Evolutionary conservation across 2,329 filamentous ascomycete species (phyloP).

Genomic region (Aureobasidium sp.): DNA sequence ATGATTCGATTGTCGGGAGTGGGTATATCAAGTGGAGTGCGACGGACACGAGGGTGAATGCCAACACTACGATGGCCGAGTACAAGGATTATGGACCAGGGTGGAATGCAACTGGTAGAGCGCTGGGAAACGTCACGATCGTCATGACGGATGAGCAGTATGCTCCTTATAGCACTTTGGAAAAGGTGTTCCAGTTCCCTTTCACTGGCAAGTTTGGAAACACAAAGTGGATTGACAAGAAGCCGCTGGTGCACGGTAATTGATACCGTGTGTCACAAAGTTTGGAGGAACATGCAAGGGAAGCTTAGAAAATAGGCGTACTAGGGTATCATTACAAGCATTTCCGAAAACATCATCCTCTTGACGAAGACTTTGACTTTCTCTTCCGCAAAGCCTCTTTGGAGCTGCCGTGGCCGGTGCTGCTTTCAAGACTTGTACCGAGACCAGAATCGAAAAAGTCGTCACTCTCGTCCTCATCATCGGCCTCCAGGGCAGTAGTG

Average conservation of each 20-base stretch:
- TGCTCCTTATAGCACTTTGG: slow-evolving; percentile 33
- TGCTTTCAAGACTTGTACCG: slow-evolving; percentile 43
- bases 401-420: slow-evolving; percentile 19
- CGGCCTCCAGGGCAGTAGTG: slow-evolving; percentile 27
- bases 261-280: background rate
- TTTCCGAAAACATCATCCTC: background rate
- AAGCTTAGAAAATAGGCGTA: background rate
- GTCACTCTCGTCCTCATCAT: slow-evolving; percentile 39
- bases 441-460: slow-evolving; percentile 43
- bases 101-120: slow-evolving; percentile 44
- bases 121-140: slow-evolving; percentile 35
- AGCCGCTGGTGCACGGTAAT: slow-evolving; percentile 17
- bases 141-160: slow-evolving; percentile 39
- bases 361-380: background rate
- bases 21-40: slow-evolving; percentile 52
- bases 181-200: slow-evolving; percentile 43
- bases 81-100: slow-evolving; percentile 48
- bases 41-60: slow-evolving; percentile 34
- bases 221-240: slow-evolving; percentile 43
- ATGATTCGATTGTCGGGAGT: slow-evolving; percentile 45
- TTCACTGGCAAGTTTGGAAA: slow-evolving; percentile 40
- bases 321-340: background rate
- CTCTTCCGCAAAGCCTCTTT: slow-evolving; percentile 12
- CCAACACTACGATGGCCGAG: slow-evolving; percentile 51
- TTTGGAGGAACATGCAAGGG: too few species aligned